Evolutionary conservation across 169 alveolate species (phyloP), one percentile per base, ranked within the genome.

Genomic region (Theileria luwenshuni): DNA sequence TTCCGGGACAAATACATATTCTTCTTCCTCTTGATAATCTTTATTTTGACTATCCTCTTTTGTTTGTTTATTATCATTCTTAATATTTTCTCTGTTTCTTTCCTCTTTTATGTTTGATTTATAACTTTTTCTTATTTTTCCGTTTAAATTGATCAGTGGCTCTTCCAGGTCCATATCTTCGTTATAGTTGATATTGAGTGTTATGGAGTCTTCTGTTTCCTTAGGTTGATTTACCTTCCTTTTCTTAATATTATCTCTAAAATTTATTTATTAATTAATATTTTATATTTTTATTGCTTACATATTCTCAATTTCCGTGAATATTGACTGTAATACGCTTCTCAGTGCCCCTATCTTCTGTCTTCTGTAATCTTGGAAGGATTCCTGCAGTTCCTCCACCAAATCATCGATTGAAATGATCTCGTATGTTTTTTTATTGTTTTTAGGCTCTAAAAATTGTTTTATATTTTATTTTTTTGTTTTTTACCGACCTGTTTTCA

Each of bases 291-390:
- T 8, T 6, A 42, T 51, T 21, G 59, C 72, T 17, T 63, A 60
- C 74, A 65, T 38, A 2, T n/a, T 45, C 30, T 15, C 17, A 0
- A 33, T 27, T 35, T 77, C 83, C 15, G 30, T 41, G 1, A 79
- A 19, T 32, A 79, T 60, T 15, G 81, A 19, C 3, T 25, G n/a
- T n/a, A 79, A 12, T 21, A 47, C 33, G 65, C 51, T 79, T 27
- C 72, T 65, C 27, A 79, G 63, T n/a, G 62, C 83, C n/a, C 32
- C 48, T n/a, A 7, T 33, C 73, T 81, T 81, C 73, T 81, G 89
- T 38, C 89, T 47, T 30, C 69, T 27, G 45, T 81, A 81, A 45
- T 81, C 89, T 0, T 77, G 69, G 54, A 19, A 81, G 17, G 74
- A 32, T 32, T 56, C 77, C 62, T 73, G 76, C 52, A 79, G 41